A percentile compares a stretch with the other conserved stretches of the same genome.
phyloP scores from a whole-genome alignment of 208 protist species.

The Acanthamoeba polyphaga region DNA sequence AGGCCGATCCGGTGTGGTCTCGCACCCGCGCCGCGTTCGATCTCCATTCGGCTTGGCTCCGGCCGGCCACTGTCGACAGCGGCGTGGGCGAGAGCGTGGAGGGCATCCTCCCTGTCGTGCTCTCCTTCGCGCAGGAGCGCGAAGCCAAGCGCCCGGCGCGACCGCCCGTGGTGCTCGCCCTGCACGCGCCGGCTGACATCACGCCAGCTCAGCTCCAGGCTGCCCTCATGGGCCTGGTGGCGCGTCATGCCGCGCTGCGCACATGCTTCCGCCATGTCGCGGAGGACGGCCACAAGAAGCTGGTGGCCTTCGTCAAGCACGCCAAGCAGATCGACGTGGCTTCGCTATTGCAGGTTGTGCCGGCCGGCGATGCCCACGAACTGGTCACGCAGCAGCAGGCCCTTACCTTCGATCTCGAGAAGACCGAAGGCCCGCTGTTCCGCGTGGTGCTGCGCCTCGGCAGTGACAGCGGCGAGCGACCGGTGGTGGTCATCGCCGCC shows the following conservation, averaged over 20 bases:
- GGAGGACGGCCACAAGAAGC: neutral
- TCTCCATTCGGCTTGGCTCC: slow-evolving; percentile 31
- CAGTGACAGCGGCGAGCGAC: neutral
- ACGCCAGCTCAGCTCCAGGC: slow-evolving; percentile 14
- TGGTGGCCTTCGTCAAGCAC: neutral
- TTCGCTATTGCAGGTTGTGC: neutral
- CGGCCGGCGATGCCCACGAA: neutral
- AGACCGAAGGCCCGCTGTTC: neutral
- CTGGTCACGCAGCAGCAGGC: neutral
- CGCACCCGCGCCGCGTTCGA: slow-evolving; percentile 34
- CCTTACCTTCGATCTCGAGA: neutral
- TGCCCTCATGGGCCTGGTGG: slow-evolving; percentile 11
- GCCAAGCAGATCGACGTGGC: neutral
- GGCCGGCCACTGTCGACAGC: neutral
- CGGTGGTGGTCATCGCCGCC: neutral
- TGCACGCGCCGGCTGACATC: slow-evolving; percentile 16
- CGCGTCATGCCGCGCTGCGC: slow-evolving; percentile 2
- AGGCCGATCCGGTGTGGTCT: slow-evolving; percentile 49
- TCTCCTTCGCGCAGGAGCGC: slow-evolving; percentile 44
- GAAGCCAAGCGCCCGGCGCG: slow-evolving; percentile 6
- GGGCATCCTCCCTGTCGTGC: neutral
- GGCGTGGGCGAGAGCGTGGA: neutral
- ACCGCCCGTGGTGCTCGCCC: neutral
- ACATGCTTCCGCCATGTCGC: slow-evolving; percentile 30
- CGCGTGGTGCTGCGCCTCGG: slow-evolving; percentile 14